Conservation (phyloP, 768 basidiomycete species). For the Kondoa malvinella region DNA sequence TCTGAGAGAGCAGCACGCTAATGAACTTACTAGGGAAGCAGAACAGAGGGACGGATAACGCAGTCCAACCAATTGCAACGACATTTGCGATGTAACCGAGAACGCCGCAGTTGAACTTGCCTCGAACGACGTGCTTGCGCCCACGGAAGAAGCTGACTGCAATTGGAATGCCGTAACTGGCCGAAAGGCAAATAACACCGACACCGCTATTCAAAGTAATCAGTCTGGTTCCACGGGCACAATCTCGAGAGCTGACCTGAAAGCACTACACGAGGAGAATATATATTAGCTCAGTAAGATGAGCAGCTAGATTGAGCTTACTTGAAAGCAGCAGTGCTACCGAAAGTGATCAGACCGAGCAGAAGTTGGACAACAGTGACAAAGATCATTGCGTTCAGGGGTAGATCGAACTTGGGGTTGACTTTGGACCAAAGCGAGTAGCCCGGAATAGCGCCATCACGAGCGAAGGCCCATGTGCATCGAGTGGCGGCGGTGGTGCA, state of each 20-base stretch:
- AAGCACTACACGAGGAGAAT: no score
- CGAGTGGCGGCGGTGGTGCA: conserved; percentile 28
- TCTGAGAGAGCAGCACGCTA: no score
- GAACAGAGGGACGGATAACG: neutral
- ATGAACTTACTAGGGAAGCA: neutral
- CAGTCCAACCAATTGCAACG: neutral
- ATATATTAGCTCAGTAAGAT: no score
- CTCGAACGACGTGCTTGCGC: neutral
- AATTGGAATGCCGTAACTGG: neutral
- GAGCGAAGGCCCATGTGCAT: conserved; percentile 54
- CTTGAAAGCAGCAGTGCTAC: conserved; percentile 43
- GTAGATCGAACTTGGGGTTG: conserved; percentile 37
- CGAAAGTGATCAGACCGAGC: conserved; percentile 49
- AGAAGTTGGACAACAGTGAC: conserved; percentile 45
- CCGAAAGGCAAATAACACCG: neutral
- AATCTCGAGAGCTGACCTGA: conserved; percentile 25
- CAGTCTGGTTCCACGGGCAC: neutral
- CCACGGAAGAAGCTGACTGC: neutral
- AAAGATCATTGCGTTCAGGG: conserved; percentile 46
- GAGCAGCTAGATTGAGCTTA: no score
- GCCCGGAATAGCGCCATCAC: conserved; percentile 50
- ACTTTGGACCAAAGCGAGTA: conserved; percentile 40
- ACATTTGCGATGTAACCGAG: neutral
- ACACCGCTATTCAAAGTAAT: neutral
- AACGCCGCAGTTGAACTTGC: neutral